Evolutionary conservation across 352 stramenopile genomes (phyloP), one percentile per base, ranked within the genome.

Genomic region (Phytophthora sojae): DNA sequence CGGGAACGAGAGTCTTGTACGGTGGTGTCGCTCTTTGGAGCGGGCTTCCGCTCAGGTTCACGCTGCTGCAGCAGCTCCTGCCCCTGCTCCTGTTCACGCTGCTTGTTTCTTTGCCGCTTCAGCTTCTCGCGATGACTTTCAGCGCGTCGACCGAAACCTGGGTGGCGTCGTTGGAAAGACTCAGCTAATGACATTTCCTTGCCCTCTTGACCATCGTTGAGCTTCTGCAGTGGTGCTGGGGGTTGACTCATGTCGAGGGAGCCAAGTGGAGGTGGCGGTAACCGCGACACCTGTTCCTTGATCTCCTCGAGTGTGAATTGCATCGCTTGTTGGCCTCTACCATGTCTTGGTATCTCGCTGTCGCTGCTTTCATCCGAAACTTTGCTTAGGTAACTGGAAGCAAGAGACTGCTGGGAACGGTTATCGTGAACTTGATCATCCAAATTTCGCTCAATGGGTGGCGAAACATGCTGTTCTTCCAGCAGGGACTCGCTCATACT

Each of bases 161-260:
- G 83, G 61, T 93, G 85, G 3, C 81, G 85, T 32, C 64, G 64
- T 25, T 76, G 76, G 60, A 92, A 92, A 32, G 85, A 83, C 32
- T 92, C 87, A 4, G 87, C 83, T 6, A 94, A 62, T 14, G 84
- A 89, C 25, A 74, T 42, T 17, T 65, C 54, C 7, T 68, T 32
- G 29, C 15, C 49, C 50, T 7, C 23, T 50, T 67, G 35, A 47
- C 67, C 39, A 17, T 5, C 26, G 12, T 72, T 39, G 6, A 68
- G 56, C 37, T 26, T 57, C n/a, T 71, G 57, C 45, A 84, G 55
- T 14, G 73, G 71, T 61, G 64, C 17, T 58, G 77, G 77, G 14
- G 80, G 78, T n/a, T 76, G 69, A 57, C 75, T 86, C 83, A 89
- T 90, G 47, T 90, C 70, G 23, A 86, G 29, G 30, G 50, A 67